Percentiles rank a stretch among this genome's conserved stretches.
phyloP scores from a whole-genome alignment of 495 filamentous ascomycete species.

The Tuber aestivum region DNA sequence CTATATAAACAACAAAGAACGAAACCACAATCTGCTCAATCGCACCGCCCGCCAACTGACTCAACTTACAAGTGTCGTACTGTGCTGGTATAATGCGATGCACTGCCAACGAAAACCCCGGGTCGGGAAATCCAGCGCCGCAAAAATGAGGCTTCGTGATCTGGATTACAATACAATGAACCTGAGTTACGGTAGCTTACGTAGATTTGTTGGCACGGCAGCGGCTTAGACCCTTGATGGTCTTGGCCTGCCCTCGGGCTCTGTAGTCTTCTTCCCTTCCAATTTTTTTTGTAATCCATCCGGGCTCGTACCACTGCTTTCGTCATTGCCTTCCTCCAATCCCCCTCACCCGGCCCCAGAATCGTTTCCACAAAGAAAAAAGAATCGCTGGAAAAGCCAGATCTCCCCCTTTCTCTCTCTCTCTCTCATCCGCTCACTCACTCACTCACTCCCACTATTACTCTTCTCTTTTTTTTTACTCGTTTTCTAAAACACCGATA shows the following conservation, averaged over 20 bases:
- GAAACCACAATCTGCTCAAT: neutral
- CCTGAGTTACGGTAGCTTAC: neutral
- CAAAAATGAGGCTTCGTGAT: neutral
- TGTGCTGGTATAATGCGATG: no score
- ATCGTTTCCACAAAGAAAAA: slow-evolving; percentile 22
- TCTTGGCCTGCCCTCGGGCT: neutral
- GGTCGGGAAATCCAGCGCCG: neutral
- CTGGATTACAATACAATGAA: neutral
- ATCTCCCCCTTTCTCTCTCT: slow-evolving; percentile 27
- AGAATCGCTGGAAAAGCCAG: slow-evolving; percentile 24
- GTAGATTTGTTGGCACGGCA: neutral
- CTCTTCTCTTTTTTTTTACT: slow-evolving; percentile 8
- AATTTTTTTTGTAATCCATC: neutral
- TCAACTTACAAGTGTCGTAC: neutral
- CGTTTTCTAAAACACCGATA: slow-evolving; percentile 3
- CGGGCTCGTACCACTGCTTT: slow-evolving; percentile 24
- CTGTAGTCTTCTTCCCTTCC: neutral
- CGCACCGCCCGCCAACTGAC: neutral
- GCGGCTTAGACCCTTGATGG: slow-evolving; percentile 1
- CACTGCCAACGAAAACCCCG: neutral
- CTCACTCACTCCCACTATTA: slow-evolving; percentile 7
- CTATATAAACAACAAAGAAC: neutral
- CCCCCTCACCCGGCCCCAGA: slow-evolving; percentile 26
- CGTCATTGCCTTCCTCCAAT: slow-evolving; percentile 30
- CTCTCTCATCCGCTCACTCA: slow-evolving; percentile 4